A percentile compares a stretch with the other conserved stretches of the same genome.
Evolutionary conservation across 306 rosid genomes (phyloP).

Genomic region (Prunus dulcis): DNA sequence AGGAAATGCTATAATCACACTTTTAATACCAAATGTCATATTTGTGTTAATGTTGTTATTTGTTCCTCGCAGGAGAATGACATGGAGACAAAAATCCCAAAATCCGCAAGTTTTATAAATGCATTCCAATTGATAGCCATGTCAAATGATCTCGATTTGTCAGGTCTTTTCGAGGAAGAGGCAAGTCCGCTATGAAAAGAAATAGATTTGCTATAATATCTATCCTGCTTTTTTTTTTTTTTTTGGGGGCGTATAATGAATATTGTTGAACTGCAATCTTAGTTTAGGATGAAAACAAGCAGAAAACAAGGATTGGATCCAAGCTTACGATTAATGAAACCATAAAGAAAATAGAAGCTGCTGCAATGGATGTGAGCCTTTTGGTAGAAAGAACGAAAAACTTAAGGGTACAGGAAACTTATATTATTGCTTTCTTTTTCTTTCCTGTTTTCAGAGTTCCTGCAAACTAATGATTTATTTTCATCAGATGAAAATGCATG

Average conservation of each 20-base stretch:
- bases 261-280: slow-evolving; percentile 14
- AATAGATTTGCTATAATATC: not conserved
- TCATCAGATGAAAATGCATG: slow-evolving; percentile 61
- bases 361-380: slow-evolving; percentile 59
- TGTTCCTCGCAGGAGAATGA: slow-evolving; percentile 42
- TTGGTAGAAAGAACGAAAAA: slow-evolving; percentile 54
- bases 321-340: slow-evolving; percentile 61
- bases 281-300: slow-evolving; percentile 49
- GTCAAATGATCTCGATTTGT: slow-evolving; percentile 80
- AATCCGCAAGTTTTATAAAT: slow-evolving; percentile 73
- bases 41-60: not conserved
- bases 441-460: no score
- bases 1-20: not conserved
- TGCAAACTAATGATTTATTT: slow-evolving; percentile 6
- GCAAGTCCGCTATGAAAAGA: slow-evolving; percentile 31
- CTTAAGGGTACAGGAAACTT: slow-evolving; percentile 37
- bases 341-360: slow-evolving; percentile 70
- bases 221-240: slow-evolving; percentile 8
- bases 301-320: slow-evolving; percentile 55
- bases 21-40: not conserved
- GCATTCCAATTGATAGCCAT: slow-evolving; percentile 82
- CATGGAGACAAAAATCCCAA: slow-evolving; percentile 33
- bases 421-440: not conserved
- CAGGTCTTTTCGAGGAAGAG: slow-evolving; percentile 79
- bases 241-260: not conserved